Percentiles rank a stretch among this genome's conserved stretches.
Conservation (phyloP, 1,284 basidiomycete species). For the Sporisorium iseilematis-ciliati region DNA sequence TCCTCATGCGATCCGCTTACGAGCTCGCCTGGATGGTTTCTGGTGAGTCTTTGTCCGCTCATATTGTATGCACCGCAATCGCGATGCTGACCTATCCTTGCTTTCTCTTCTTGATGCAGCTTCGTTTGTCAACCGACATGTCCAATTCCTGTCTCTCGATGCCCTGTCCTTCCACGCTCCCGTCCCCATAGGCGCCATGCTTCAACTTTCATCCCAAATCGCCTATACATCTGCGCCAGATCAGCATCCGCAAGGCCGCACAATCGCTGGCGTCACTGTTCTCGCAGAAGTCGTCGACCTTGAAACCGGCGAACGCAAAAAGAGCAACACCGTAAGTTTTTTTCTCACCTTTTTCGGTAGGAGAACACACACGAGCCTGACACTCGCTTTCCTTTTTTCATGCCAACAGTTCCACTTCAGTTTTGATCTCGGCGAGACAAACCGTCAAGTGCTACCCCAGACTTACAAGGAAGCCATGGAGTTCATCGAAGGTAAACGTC, state of each 20-base stretch:
- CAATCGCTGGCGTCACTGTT: conserved; percentile 55
- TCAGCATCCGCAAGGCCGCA: conserved; percentile 15
- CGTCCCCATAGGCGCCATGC: conserved; percentile 63
- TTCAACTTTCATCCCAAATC: conserved; percentile 60
- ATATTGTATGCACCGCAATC: no score
- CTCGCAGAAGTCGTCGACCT: conserved; percentile 61
- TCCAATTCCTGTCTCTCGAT: conserved; percentile 70
- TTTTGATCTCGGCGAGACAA: conserved; percentile 53
- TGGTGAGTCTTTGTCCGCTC: conserved; percentile 22
- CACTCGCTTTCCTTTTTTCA: no score
- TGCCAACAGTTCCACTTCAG: conserved; percentile 58
- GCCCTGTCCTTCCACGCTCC: conserved; percentile 62
- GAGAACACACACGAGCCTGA: no score
- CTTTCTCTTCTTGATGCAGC: conserved; percentile 9
- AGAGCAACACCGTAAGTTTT: conserved; percentile 55
- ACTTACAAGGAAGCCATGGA: conserved; percentile 63
- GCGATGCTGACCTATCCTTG: conserved; percentile 6
- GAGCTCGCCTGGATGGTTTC: conserved; percentile 70
- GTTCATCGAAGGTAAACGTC: conserved; percentile 62
- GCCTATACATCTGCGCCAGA: conserved; percentile 50
- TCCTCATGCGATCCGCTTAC: conserved; percentile 67
- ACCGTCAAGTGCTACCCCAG: conserved; percentile 42
- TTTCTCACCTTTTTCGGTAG: no score
- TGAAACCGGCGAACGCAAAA: conserved; percentile 47
- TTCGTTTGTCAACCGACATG: conserved; percentile 63